These are phyloP conservation scores for Rhodotorula babjevae DNA, from an alignment of 768 basidiomycete species.

Conservation along the genomic window DNA sequence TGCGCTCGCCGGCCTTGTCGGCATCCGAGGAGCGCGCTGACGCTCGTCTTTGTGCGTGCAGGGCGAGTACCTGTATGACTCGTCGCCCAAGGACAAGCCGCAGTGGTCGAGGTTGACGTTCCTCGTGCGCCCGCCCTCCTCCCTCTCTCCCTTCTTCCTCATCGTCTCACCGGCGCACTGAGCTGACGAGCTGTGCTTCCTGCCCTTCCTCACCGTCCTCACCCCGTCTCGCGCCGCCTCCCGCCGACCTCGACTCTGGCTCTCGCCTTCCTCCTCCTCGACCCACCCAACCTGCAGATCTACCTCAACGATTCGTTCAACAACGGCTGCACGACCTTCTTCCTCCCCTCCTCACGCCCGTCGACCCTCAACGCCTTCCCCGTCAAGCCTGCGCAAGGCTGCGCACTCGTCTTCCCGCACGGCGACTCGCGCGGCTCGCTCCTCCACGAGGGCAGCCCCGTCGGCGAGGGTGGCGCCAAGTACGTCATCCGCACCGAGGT, in stretches of 20 bases:
- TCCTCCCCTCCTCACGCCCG: conserved; percentile 51
- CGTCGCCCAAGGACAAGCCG: conserved; percentile 31
- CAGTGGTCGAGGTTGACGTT: conserved; percentile 37
- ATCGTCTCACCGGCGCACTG: too few species aligned
- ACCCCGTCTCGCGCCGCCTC: too few species aligned
- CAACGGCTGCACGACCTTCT: conserved; percentile 57
- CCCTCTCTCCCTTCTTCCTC: too few species aligned
- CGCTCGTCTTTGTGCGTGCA: not conserved
- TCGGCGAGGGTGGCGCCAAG: conserved; percentile 31
- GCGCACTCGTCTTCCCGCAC: conserved; percentile 54
- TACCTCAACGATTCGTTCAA: conserved; percentile 55
- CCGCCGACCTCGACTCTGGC: too few species aligned
- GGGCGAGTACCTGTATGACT: conserved; percentile 56
- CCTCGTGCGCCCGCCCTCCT: conserved; percentile 6
- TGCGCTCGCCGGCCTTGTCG: too few species aligned
- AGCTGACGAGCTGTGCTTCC: too few species aligned
- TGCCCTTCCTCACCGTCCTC: not conserved
- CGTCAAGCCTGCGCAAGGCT: conserved; percentile 54
- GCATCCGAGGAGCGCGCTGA: too few species aligned
- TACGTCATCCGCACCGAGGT: conserved; percentile 37
- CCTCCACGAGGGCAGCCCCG: conserved; percentile 34
- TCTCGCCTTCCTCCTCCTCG: conserved; percentile 4
- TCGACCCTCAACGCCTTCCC: conserved; percentile 54
- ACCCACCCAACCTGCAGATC: conserved; percentile 45
- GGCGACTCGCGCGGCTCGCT: conserved; percentile 24